Conservation (phyloP, 257 asterid genomes). For the Datura wrightii region DNA sequence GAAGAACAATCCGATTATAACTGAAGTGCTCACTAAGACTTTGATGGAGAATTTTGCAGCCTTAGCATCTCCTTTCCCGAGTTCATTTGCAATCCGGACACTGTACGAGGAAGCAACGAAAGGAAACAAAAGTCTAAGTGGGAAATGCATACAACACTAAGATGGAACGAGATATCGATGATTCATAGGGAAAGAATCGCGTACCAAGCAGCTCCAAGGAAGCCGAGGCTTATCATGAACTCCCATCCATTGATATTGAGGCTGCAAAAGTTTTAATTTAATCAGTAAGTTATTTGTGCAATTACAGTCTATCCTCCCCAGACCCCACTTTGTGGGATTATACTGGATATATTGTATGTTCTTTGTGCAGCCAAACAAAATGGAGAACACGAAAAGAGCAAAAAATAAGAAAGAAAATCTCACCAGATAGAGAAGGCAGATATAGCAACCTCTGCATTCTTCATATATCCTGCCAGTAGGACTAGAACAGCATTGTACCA, state of each 20-base stretch:
- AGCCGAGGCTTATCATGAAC: conserved; percentile 79
- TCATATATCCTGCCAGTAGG: conserved; percentile 86
- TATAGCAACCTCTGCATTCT: conserved; percentile 79
- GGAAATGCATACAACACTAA: neutral
- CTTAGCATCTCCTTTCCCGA: conserved; percentile 76
- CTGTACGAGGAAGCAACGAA: conserved; percentile 39
- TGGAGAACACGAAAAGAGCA: neutral
- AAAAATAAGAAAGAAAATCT: conserved; percentile 16
- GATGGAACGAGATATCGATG: neutral
- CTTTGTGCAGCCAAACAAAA: neutral
- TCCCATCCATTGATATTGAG: conserved; percentile 86
- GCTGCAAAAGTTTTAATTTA: conserved; percentile 44
- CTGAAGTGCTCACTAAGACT: conserved; percentile 58
- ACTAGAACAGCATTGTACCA: conserved; percentile 91
- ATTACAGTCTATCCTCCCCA: no score
- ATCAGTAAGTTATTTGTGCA: conserved; percentile 14
- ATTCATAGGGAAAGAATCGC: conserved; percentile 18
- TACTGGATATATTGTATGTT: no score
- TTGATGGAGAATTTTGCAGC: conserved; percentile 73
- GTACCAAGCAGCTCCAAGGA: conserved; percentile 87
- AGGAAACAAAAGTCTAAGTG: neutral
- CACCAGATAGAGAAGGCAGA: conserved; percentile 92
- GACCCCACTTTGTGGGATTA: no score
- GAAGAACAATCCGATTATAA: conserved; percentile 51
- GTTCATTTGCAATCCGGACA: conserved; percentile 79